A percentile compares a stretch with the other conserved stretches of the same genome.
phyloP scores from a whole-genome alignment of 805 yeast species.

The Alloascoidea africana region DNA sequence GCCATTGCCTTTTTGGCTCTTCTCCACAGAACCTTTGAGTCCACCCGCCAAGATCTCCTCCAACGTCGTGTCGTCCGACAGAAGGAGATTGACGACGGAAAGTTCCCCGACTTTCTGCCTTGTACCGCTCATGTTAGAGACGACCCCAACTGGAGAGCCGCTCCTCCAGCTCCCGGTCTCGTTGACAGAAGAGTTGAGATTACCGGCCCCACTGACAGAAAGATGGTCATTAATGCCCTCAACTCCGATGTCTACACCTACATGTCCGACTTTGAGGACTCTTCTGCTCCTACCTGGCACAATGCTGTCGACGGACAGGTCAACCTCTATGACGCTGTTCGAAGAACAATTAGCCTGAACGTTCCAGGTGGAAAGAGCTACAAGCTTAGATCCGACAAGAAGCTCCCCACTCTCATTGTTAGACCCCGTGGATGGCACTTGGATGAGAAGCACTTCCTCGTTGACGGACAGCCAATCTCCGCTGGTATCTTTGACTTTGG shows the following conservation, averaged over 20 bases:
- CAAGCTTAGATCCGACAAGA: conserved; percentile 27
- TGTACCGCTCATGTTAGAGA: conserved; percentile 48
- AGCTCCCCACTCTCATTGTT: conserved; percentile 37
- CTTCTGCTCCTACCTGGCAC: conserved; percentile 57
- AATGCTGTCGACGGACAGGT: conserved; percentile 57
- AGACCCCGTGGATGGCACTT: conserved; percentile 65
- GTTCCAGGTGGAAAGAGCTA: conserved; percentile 24
- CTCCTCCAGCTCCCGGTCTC: conserved; percentile 51
- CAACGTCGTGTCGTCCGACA: conserved; percentile 40
- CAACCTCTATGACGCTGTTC: conserved; percentile 53
- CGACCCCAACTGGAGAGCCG: conserved; percentile 58
- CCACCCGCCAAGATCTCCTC: conserved; percentile 37
- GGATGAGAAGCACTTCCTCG: conserved; percentile 46
- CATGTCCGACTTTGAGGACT: conserved; percentile 68
- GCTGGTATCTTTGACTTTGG: conserved; percentile 62
- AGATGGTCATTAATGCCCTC: conserved; percentile 62
- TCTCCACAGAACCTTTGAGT: conserved; percentile 48
- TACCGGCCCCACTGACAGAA: conserved; percentile 65
- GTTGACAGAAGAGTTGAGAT: conserved; percentile 62
- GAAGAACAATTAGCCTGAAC: conserved; percentile 31
- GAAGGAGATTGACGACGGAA: conserved; percentile 40
- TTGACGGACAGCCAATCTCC: conserved; percentile 53
- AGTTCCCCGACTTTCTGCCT: conserved; percentile 53
- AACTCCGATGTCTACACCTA: conserved; percentile 57
- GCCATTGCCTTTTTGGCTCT: conserved; percentile 54